Conservation (phyloP, 495 filamentous ascomycete genomes). For the Pseudotulostoma volvatum region DNA sequence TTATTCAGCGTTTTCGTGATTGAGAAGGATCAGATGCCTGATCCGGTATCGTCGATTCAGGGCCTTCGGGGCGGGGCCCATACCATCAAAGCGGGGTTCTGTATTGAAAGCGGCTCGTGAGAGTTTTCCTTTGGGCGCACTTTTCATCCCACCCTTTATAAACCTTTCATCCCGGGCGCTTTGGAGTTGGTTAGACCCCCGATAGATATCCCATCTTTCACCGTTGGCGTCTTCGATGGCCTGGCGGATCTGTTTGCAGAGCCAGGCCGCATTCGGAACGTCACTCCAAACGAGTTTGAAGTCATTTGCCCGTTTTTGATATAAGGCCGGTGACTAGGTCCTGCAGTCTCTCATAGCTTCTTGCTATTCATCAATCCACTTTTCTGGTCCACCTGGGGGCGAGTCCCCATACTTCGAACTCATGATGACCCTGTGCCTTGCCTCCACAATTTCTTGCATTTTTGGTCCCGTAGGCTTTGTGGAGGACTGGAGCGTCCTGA, state of each 20-base stretch:
- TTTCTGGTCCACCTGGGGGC: not conserved
- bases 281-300: not conserved
- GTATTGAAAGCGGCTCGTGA: too few species aligned
- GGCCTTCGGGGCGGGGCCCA: too few species aligned
- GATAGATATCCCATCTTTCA: not conserved
- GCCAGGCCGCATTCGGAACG: not conserved
- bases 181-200: not conserved
- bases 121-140: too few species aligned
- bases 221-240: not conserved
- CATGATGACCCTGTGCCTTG: not conserved
- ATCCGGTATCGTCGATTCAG: too few species aligned
- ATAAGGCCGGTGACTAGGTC: not conserved
- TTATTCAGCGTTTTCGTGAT: too few species aligned
- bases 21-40: too few species aligned
- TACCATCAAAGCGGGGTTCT: too few species aligned
- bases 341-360: not conserved
- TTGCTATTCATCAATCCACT: not conserved
- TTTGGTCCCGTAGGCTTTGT: not conserved
- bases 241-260: not conserved
- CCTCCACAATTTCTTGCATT: not conserved
- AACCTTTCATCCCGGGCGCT: not conserved
- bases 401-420: not conserved
- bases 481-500: not conserved
- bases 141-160: not conserved
- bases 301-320: not conserved